Evolutionary conservation across 2,329 filamentous ascomycete genomes (phyloP).

Genomic region (Parasarocladium wereldwijsianum): DNA sequence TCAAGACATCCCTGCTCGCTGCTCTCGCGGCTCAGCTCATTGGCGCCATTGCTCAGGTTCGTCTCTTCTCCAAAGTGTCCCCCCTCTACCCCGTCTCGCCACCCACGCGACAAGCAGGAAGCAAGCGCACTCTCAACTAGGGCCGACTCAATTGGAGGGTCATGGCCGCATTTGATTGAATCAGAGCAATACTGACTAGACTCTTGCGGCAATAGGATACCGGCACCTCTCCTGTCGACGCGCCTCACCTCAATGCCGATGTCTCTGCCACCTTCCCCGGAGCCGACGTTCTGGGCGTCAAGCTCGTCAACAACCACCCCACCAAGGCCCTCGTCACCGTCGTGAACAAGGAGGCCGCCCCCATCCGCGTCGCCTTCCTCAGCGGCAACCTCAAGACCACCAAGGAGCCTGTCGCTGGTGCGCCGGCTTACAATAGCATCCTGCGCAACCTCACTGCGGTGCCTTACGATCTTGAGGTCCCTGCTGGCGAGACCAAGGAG

Average conservation of each 20-base stretch:
- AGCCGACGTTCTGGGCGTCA: conserved; percentile 81
- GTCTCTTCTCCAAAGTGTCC: background rate
- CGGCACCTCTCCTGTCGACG: conserved; percentile 11
- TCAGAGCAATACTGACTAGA: conserved; percentile 1
- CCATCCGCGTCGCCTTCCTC: conserved; percentile 63
- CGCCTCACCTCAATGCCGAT: conserved; percentile 40
- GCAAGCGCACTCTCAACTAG: too few relatives aligned
- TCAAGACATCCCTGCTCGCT: conserved; percentile 58
- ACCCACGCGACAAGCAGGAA: too few relatives aligned
- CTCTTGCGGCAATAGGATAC: conserved; percentile 7
- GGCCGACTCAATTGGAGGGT: conserved; percentile 5
- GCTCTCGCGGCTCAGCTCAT: conserved; percentile 56
- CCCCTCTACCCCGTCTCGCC: background rate
- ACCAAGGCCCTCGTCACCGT: conserved; percentile 74
- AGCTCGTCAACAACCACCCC: conserved; percentile 83
- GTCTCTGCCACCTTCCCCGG: conserved; percentile 49
- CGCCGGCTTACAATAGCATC: conserved; percentile 35
- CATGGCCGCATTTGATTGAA: background rate
- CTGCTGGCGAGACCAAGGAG: conserved; percentile 59
- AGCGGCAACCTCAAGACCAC: conserved; percentile 56
- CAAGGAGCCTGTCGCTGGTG: conserved; percentile 31
- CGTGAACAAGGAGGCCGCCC: conserved; percentile 64
- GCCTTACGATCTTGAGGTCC: conserved; percentile 59
- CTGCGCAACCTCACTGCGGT: conserved; percentile 75
- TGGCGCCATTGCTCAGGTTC: conserved; percentile 47